Evolutionary conservation across 176 grass and related monocot genomes (phyloP), one percentile per base, ranked within the genome.

Genomic region (Avena insularis): DNA sequence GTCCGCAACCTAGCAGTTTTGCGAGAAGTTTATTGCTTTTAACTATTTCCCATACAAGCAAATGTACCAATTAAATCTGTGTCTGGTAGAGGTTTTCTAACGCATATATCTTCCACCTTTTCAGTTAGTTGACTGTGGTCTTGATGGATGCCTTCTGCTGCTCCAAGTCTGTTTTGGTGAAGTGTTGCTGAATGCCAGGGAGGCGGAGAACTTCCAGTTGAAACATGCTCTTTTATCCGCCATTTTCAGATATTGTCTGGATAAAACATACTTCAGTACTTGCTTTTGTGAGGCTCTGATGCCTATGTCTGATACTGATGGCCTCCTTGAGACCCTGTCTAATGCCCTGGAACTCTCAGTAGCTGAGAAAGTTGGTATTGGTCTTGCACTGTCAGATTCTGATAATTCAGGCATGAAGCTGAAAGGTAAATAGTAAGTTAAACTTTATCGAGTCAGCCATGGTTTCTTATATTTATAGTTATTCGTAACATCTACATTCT

Each of bases 301-400:
- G 51, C 49, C n/a, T n/a, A 56, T 89, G 69, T 20, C 80, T 65
- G 79, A 83, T 29, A 86, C 68, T 40, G 92, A 94, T 66, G 83
- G 71, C 6, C 92, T 94, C 59, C 71, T 97, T 40, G 85, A 88
- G 71, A 87, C 84, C 53, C 75, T 97, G 75, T 92, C 94, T 48
- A 92, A 71, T 57, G 77, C 74, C 8, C 85, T 97, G 48, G 71
- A 93, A 78, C 83, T 97, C 35, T 83, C 92, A 77, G 66, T 40
- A 31, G 72, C 86, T 43, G 94, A 97, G 90, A 97, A 86, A 80
- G 78, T 91, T 38, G 86, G 86, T 23, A 58, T 93, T 61, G 92
- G 94, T 21, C 83, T 97, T 88, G 90, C 90, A 11, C 88, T 97
- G 40, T 90, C 80, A 67, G 94, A 97, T 83, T 97, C 86, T 85